Evolutionary conservation across 2,329 filamentous ascomycete genomes (phyloP).

Genomic region (Rosellinia necatrix): DNA sequence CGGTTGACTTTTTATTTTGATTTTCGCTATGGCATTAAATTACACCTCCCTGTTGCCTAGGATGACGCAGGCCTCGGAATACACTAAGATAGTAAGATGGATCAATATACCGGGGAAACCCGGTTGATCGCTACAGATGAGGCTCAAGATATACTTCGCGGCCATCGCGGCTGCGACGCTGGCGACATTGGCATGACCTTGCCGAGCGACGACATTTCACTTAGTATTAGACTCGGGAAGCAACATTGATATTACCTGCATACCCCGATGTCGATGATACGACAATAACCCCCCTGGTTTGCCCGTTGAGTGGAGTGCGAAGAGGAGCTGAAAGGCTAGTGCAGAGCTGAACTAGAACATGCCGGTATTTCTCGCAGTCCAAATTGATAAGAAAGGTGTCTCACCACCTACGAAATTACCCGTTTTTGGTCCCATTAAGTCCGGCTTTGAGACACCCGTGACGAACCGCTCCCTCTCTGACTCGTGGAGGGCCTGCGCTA

Average conservation of each 20-base stretch:
- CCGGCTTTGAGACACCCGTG: neutral
- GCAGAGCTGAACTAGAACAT: neutral
- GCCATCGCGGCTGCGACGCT: constrained; percentile 3
- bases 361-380: neutral
- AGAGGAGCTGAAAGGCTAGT: constrained; percentile 4
- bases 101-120: neutral
- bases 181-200: constrained; percentile 13
- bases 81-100: too few relatives aligned
- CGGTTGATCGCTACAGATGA: neutral
- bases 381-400: neutral
- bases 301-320: neutral
- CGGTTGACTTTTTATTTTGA: too few relatives aligned
- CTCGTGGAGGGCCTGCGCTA: constrained; percentile 2
- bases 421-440: too few relatives aligned
- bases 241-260: neutral
- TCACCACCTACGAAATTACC: too few relatives aligned
- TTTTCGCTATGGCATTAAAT: too few relatives aligned
- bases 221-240: too few relatives aligned
- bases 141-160: neutral
- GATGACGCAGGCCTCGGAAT: too few relatives aligned
- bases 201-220: too few relatives aligned
- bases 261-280: constrained; percentile 7
- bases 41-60: too few relatives aligned
- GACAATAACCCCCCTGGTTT: constrained; percentile 1
- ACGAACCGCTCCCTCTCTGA: neutral